Conservation (phyloP, 2,329 filamentous ascomycete genomes). For the Myrmaecium sp. region DNA sequence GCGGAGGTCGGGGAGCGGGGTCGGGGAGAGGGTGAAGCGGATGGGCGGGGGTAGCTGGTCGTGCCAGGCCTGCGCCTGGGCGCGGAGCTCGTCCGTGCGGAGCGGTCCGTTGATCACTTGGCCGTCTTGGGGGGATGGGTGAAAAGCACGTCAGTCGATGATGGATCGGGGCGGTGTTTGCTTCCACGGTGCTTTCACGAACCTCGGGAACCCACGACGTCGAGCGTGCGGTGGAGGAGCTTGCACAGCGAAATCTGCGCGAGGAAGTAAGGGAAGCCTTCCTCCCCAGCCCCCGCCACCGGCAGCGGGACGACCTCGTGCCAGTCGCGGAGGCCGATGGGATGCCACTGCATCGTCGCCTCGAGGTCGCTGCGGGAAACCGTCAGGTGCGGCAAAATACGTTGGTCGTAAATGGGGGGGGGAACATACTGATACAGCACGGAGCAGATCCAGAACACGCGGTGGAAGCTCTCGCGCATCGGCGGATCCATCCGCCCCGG, state of each 20-base stretch:
- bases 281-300: conserved; percentile 12
- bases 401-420: neutral
- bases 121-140: no score
- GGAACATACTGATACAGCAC: conserved; percentile 8
- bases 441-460: conserved; percentile 13
- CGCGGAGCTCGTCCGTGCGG: conserved; percentile 10
- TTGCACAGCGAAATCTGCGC: conserved; percentile 14
- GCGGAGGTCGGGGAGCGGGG: conserved; percentile 13
- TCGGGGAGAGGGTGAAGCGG: conserved; percentile 10
- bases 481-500: conserved; percentile 8
- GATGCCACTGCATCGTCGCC: conserved; percentile 14
- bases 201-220: conserved; percentile 14
- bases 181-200: conserved; percentile 3
- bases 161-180: no score
- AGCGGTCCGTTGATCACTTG: conserved; percentile 13
- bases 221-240: conserved; percentile 12
- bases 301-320: conserved; percentile 14
- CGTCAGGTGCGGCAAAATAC: neutral
- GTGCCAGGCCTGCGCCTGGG: conserved; percentile 13
- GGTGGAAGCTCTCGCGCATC: conserved; percentile 11
- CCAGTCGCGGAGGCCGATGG: conserved; percentile 13
- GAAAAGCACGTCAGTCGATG: no score
- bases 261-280: conserved; percentile 13
- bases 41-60: conserved; percentile 11
- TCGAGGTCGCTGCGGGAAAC: conserved; percentile 8